Percentiles rank a stretch among this genome's conserved stretches.
phyloP scores from a whole-genome alignment of 306 rosid species.

The Vigna radiata region DNA sequence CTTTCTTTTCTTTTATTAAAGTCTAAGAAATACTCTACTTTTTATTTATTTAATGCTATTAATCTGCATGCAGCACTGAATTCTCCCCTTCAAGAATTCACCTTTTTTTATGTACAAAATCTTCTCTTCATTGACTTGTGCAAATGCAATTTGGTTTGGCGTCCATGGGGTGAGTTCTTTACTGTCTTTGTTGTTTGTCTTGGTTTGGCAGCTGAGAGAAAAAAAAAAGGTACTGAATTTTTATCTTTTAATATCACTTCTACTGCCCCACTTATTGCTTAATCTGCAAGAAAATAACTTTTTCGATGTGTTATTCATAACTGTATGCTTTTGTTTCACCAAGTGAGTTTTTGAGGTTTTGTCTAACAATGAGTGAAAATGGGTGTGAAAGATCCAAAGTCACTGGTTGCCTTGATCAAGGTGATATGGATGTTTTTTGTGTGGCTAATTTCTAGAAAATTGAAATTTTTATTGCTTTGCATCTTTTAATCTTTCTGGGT shows the following conservation, averaged over 20 bases:
- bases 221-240: constrained; percentile 11
- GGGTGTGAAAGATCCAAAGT: neutral
- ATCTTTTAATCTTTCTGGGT: constrained; percentile 51
- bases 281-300: constrained; percentile 17
- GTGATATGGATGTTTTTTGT: constrained; percentile 36
- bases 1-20: constrained; percentile 27
- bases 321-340: constrained; percentile 9
- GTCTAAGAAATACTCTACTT: constrained; percentile 25
- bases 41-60: neutral
- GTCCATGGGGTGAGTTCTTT: constrained; percentile 68
- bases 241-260: constrained; percentile 11
- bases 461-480: constrained; percentile 2
- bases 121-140: constrained; percentile 45
- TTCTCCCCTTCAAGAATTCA: constrained; percentile 37
- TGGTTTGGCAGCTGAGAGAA: constrained; percentile 17
- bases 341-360: constrained; percentile 30
- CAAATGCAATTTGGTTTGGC: constrained; percentile 63
- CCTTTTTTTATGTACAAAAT: constrained; percentile 40
- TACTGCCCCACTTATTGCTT: constrained; percentile 13
- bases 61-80: constrained; percentile 35
- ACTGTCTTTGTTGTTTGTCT: constrained; percentile 25
- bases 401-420: neutral
- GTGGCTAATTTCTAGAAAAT: constrained; percentile 41
- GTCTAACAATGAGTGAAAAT: constrained; percentile 18
- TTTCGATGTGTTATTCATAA: neutral